A percentile compares a stretch with the other conserved stretches of the same genome.
Conservation (phyloP, 2,329 filamentous ascomycete species). For the Epichloe coenophiala region DNA sequence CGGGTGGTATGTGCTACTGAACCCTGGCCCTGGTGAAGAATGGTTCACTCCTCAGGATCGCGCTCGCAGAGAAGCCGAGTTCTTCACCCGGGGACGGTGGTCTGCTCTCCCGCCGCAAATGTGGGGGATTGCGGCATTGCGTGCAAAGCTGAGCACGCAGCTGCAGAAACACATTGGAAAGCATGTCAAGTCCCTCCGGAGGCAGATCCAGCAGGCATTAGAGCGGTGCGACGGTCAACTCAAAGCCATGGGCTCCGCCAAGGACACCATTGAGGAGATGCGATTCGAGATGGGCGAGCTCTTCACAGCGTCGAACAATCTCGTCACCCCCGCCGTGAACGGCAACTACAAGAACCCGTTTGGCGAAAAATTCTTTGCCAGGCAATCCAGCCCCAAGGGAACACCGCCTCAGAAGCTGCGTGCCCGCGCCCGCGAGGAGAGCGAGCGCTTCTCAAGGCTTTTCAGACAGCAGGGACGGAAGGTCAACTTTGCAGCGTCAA, state of each 20-base stretch:
- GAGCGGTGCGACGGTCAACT: conserved; percentile 36
- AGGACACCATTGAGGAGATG: conserved; percentile 40
- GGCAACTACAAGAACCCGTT: conserved; percentile 43
- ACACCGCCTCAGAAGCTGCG: conserved; percentile 38
- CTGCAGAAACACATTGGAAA: conserved; percentile 38
- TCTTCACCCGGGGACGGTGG: conserved; percentile 37
- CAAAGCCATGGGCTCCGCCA: conserved; percentile 34
- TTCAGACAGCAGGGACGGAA: conserved; percentile 37
- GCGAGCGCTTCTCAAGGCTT: conserved; percentile 33
- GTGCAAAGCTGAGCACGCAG: conserved; percentile 35
- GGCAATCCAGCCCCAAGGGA: conserved; percentile 33
- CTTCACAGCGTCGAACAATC: conserved; percentile 37
- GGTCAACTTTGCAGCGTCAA: conserved; percentile 25
- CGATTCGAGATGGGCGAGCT: conserved; percentile 38
- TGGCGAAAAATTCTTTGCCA: conserved; percentile 36
- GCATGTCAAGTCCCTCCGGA: conserved; percentile 35
- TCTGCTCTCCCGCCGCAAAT: conserved; percentile 30
- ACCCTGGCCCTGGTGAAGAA: conserved; percentile 32
- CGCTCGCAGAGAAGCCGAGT: conserved; percentile 29
- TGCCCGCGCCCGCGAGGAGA: conserved; percentile 37
- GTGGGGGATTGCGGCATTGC: conserved; percentile 31
- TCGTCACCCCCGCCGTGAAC: conserved; percentile 39
- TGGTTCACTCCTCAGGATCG: conserved; percentile 31
- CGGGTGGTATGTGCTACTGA: conserved; percentile 38
- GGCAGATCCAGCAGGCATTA: conserved; percentile 36